phyloP scores from a whole-genome alignment of 225 moss, liverwort and hornwort genomes.

The Polytrichum commune region DNA sequence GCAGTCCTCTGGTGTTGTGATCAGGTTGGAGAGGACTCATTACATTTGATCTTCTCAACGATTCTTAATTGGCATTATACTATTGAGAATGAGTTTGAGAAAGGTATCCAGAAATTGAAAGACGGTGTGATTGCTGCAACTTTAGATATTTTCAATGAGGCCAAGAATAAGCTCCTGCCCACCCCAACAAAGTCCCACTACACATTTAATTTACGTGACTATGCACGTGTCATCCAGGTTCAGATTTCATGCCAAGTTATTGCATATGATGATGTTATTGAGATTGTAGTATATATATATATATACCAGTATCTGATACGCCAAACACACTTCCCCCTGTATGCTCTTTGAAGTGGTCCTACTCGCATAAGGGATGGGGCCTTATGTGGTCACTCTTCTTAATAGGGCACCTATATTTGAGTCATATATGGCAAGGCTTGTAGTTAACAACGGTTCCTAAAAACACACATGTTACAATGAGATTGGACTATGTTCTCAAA shows the following conservation, averaged over 20 bases:
- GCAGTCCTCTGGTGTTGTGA: neutral
- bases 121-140: constrained; percentile 67
- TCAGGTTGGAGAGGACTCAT: constrained; percentile 72
- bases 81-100: constrained; percentile 49
- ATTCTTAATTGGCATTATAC: constrained; percentile 84
- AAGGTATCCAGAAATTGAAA: constrained; percentile 36
- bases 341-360: no score
- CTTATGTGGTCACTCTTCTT: no score
- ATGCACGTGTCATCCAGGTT: constrained; percentile 89
- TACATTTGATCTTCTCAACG: constrained; percentile 81
- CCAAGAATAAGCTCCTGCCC: constrained; percentile 67
- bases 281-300: no score
- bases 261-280: neutral
- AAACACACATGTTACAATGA: no score
- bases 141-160: constrained; percentile 71
- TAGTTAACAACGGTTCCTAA: no score
- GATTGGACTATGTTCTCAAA: no score
- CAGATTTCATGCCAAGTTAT: neutral
- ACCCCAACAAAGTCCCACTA: constrained; percentile 94
- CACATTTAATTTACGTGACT: constrained; percentile 90
- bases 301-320: no score
- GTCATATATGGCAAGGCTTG: no score
- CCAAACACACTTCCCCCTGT: no score
- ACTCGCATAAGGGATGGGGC: no score
- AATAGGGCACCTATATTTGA: no score